These are phyloP conservation scores for Lepidium campestre DNA, from an alignment of 441 rosid genomes.

Conservation along the genomic window DNA sequence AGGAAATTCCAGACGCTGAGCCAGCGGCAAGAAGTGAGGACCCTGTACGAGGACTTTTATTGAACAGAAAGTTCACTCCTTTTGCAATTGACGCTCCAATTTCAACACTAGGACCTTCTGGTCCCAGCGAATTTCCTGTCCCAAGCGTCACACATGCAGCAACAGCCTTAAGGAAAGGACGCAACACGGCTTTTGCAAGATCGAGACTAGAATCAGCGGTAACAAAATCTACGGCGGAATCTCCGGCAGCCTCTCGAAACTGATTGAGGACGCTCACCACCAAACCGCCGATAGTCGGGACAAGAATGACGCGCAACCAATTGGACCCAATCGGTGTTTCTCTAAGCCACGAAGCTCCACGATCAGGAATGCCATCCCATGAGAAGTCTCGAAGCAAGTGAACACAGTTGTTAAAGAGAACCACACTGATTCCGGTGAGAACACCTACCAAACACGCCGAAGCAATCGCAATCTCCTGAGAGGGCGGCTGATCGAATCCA, in stretches of 20 bases:
- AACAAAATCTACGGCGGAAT: background rate
- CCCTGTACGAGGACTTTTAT: constrained; percentile 38
- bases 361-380: constrained; percentile 83
- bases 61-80: constrained; percentile 43
- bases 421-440: constrained; percentile 69
- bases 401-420: constrained; percentile 66
- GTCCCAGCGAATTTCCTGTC: constrained; percentile 89
- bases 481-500: constrained; percentile 17
- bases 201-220: background rate
- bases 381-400: constrained; percentile 71
- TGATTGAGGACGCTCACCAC: constrained; percentile 52
- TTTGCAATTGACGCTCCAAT: constrained; percentile 78
- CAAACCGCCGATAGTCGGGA: constrained; percentile 71
- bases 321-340: constrained; percentile 54
- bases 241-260: constrained; percentile 27
- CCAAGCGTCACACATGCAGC: constrained; percentile 90
- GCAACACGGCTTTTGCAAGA: constrained; percentile 36
- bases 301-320: constrained; percentile 60
- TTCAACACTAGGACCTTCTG: constrained; percentile 98
- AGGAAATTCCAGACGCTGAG: constrained; percentile 84
- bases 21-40: constrained; percentile 83
- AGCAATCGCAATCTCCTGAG: constrained; percentile 31
- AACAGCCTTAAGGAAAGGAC: constrained; percentile 61
- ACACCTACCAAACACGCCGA: constrained; percentile 72
- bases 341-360: constrained; percentile 85